Percentiles rank a stretch among this genome's conserved stretches.
phyloP scores from a whole-genome alignment of 106 monocot genomes.

The Phalaenopsis aphrodite region DNA sequence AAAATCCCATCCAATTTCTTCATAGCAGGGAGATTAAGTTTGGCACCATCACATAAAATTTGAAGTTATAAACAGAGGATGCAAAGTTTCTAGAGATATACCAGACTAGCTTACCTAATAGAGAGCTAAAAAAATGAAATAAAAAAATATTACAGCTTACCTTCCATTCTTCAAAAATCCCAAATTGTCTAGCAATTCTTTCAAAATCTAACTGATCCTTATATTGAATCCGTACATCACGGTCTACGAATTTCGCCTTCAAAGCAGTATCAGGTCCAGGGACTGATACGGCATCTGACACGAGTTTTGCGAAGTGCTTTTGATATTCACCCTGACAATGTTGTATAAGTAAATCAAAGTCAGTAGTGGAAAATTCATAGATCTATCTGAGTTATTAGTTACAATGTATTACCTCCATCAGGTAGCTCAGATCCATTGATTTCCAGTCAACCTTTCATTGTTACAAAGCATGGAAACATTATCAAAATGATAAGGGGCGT shows the following conservation, averaged over 20 bases:
- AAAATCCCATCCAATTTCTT: neutral
- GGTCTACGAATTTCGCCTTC: conserved; percentile 56
- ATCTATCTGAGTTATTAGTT: neutral
- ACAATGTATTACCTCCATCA: conserved; percentile 53
- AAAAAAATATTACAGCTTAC: conserved; percentile 20
- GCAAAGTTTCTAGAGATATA: neutral
- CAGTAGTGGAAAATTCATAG: neutral
- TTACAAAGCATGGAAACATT: conserved; percentile 8
- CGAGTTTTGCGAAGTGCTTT: conserved; percentile 62
- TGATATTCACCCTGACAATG: conserved; percentile 54
- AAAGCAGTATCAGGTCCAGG: conserved; percentile 48
- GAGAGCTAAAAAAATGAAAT: conserved; percentile 1
- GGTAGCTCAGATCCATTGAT: conserved; percentile 68
- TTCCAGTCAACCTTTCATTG: conserved; percentile 76
- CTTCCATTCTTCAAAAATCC: conserved; percentile 99
- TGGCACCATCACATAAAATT: neutral
- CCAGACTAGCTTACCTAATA: neutral
- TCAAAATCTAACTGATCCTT: conserved; percentile 73
- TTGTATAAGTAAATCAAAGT: neutral
- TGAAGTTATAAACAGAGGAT: neutral
- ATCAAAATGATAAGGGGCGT: neutral
- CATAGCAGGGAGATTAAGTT: neutral
- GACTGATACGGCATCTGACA: conserved; percentile 56
- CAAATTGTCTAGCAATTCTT: conserved; percentile 82
- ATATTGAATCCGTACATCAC: conserved; percentile 78